Evolutionary conservation across 2,329 filamentous ascomycete genomes (phyloP), one percentile per base, ranked within the genome.

Genomic region (Alternaria burnsii): DNA sequence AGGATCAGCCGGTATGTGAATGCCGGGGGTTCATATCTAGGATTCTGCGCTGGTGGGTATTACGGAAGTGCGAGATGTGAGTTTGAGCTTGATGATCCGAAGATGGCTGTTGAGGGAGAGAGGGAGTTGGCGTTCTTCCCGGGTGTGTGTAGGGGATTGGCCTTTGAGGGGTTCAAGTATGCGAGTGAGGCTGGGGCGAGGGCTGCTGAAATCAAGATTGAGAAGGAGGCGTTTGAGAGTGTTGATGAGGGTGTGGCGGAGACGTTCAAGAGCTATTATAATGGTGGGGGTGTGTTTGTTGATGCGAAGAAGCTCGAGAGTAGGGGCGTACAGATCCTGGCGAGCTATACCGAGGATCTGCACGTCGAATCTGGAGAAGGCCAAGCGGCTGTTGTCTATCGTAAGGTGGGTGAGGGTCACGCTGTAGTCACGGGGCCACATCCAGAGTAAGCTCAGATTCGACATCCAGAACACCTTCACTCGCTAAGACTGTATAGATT

Each of bases 21-120:
- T 60, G 85, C 87, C 30, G 95, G 95, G 28, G 95, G 95, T 16
- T 84, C 87, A 0, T 99, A 95, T 74, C 85, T 99, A 2, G 95
- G 95, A 0, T 89, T 99, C 71, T 99, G 95, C 76, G 95, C 95
- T 2, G 95, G 95, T 5, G 95, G 91, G 11, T 99, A 99, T 80
- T 99, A 97, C 72, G 95, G 91, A 22, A 89, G 86, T 67, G 83
- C 85, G 40, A 85, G 84, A 64, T 97, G 94, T 75, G 95, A 99
- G 77, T 99, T 98, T 66, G 94, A 98, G 80, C 89, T 95, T 12
- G 93, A 93, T 3, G 88, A 95, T 73, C 86, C 85, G 67, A 85
- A 86, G 2, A 86, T 98, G 81, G 92, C 97, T 74, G 94, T 99
- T 3, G 82, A 97, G 28, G 95, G 95, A 0, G 85, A 89, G 46